phyloP scores from a whole-genome alignment of 805 yeast genomes.

The Kluyveromyces dobzhanskii region DNA sequence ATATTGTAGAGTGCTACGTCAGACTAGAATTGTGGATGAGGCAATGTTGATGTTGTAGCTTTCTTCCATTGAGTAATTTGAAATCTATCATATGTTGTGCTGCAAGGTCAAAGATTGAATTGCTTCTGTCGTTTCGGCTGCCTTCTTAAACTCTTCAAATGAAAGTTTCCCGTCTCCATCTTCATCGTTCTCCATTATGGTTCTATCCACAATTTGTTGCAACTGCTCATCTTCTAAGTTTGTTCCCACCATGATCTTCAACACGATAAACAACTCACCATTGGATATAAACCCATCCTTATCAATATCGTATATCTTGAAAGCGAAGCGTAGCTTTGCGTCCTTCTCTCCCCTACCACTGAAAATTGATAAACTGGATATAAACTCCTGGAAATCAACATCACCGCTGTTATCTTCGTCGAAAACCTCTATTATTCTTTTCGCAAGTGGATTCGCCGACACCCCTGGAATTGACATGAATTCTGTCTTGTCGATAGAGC shows the following conservation, averaged over 20 bases:
- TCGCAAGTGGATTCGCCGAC: constrained; percentile 80
- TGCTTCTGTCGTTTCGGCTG: constrained; percentile 47
- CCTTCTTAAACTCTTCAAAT: constrained; percentile 77
- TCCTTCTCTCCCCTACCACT: constrained; percentile 73
- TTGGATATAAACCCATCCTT: constrained; percentile 91
- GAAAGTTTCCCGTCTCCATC: constrained; percentile 83
- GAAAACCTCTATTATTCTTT: constrained; percentile 85
- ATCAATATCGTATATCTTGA: constrained; percentile 91
- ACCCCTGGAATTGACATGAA: constrained; percentile 91
- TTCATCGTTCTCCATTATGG: constrained; percentile 83
- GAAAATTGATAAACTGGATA: constrained; percentile 77
- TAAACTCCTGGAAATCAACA: constrained; percentile 92
- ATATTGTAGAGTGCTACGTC: too few relatives aligned
- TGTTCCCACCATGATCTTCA: constrained; percentile 95
- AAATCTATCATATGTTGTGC: constrained; percentile 20
- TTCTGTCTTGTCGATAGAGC: constrained; percentile 85
- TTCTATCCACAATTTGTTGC: constrained; percentile 95
- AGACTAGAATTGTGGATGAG: too few relatives aligned
- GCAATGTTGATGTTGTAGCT: too few relatives aligned
- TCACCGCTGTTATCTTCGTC: constrained; percentile 90
- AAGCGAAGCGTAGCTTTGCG: constrained; percentile 82
- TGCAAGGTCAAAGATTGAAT: constrained; percentile 53
- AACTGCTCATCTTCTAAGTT: constrained; percentile 78
- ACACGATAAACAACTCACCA: constrained; percentile 86
- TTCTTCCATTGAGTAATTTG: too few relatives aligned